These are phyloP conservation scores for Hapsidospora chrysogenum DNA, from an alignment of 495 filamentous ascomycete species.

Conservation along the genomic window DNA sequence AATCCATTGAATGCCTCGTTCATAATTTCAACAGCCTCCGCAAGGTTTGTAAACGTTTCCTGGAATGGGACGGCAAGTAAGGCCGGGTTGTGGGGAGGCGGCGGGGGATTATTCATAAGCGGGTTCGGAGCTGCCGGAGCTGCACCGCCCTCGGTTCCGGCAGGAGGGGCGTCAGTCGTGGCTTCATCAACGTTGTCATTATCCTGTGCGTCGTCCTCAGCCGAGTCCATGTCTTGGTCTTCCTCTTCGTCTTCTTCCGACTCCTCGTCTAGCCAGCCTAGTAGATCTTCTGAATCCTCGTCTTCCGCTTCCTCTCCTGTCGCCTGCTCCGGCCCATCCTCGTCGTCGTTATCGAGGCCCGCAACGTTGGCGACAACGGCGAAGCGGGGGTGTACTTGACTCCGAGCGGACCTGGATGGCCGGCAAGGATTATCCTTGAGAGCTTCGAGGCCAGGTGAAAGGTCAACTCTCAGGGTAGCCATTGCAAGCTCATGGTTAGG, in stretches of 20 bases:
- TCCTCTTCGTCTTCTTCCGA: conserved; percentile 7
- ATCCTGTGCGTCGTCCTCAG: background rate
- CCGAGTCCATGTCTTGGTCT: background rate
- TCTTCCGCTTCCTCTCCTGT: background rate
- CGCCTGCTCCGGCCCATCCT: background rate
- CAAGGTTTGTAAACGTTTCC: too few species aligned
- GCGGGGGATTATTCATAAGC: background rate
- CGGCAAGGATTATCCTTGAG: conserved; percentile 1
- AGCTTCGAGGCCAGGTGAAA: background rate
- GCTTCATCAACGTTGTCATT: background rate
- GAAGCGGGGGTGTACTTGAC: background rate
- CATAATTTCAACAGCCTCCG: too few species aligned
- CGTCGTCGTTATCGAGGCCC: conserved; percentile 6
- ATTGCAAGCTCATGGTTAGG: conserved; percentile 5
- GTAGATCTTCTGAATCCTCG: background rate
- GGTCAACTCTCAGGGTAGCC: conserved; percentile 11
- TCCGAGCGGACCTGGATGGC: background rate
- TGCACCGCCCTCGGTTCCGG: too few species aligned
- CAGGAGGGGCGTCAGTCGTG: background rate
- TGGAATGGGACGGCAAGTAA: too few species aligned
- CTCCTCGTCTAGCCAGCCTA: conserved; percentile 5
- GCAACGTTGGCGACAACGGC: background rate
- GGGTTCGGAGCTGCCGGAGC: too few species aligned
- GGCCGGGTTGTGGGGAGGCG: background rate
- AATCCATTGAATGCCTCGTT: too few species aligned